Base-by-base conservation (phyloP, 2,329 filamentous ascomycete genomes). In the Zasmidium citrigriseum region DNA sequence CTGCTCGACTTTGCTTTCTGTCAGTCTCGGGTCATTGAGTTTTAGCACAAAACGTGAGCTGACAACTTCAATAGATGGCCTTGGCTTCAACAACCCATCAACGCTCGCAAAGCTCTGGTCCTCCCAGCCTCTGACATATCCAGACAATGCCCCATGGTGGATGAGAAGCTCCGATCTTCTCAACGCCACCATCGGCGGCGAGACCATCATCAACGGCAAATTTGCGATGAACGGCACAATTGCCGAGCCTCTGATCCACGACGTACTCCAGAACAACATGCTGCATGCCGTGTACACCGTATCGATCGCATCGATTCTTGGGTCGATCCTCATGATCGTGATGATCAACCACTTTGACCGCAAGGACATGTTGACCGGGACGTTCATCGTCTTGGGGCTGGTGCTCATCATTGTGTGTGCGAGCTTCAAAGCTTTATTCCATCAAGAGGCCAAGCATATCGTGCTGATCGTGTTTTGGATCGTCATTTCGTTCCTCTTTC, bases 401-500 rank as follows among this genome's bases (percentile, higher is more conserved):
- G 68, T 79, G 12, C 78, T 81, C 47, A 75, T 80, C 54, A 70
- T 73, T 10, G 69, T 79, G 3, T 78, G 76, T 2, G 73, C 70
- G 27, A 73, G 77, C 62, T 80, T 79, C 63, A 72, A 77, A 23
- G 72, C 16, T 58, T 75, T 46, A 18, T 65, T 63, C 50, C 74
- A 75, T 23, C 59, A 70, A 12, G 68, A 71, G 21, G 72, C 72
- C 1, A 21, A 51, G 16, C 68, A 75, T 11, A 61, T 64, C 16
- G 68, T 70, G 1, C 70, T 77, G 2, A 74, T 80, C 0, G 64
- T 72, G 1, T 65, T 80, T 23, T 81, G 79, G 61, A 72, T 78
- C 20, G 52, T 81, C 49, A 80, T 73, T 3, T 78, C 81, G 56
- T 67, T 76, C 2, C 63, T 79, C 11, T 83, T 82, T 59, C 82